A percentile compares a stretch with the other conserved stretches of the same genome.
Evolutionary conservation across 345 rosid species (phyloP).

Genomic region (Sonneratia alba): DNA sequence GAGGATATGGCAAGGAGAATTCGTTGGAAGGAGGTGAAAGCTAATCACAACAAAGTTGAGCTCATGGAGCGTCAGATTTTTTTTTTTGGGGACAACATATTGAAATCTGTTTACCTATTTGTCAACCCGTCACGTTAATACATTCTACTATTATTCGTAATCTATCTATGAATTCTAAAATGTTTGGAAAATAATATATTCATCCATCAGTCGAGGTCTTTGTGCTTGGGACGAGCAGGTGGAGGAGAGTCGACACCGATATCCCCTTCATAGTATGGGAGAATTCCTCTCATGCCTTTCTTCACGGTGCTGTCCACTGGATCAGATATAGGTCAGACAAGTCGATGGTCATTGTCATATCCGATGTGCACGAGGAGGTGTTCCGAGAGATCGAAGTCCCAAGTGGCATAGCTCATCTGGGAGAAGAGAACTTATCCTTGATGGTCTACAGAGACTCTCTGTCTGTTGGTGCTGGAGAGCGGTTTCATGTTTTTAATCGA

Average conservation of each 20-base stretch:
- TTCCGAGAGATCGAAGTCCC: slow-evolving; percentile 24
- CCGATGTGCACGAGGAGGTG: slow-evolving; percentile 14
- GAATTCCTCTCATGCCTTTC: slow-evolving; percentile 12
- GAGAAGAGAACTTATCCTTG: slow-evolving; percentile 8
- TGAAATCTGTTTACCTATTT: too few species aligned
- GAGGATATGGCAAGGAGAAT: too few species aligned
- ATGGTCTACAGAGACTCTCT: not conserved
- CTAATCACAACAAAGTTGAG: too few species aligned
- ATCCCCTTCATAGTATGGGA: slow-evolving; percentile 10
- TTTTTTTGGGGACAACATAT: too few species aligned
- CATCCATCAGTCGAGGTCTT: slow-evolving; percentile 19
- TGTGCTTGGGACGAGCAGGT: slow-evolving; percentile 10
- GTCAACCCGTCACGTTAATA: too few species aligned
- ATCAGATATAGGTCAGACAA: slow-evolving; percentile 15
- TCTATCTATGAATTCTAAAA: too few species aligned
- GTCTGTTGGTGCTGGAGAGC: slow-evolving; percentile 3
- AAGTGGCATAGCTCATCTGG: slow-evolving; percentile 2
- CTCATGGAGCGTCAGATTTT: too few species aligned
- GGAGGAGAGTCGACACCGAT: slow-evolving; percentile 16
- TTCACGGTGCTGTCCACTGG: slow-evolving; percentile 35
- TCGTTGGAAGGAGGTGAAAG: too few species aligned
- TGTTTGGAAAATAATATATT: too few species aligned
- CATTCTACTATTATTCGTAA: too few species aligned
- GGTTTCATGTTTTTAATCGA: too few species aligned
- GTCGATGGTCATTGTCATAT: slow-evolving; percentile 9